Conservation (phyloP, 192 early-diverging fungal species). For the Radiomyces spectabilis region DNA sequence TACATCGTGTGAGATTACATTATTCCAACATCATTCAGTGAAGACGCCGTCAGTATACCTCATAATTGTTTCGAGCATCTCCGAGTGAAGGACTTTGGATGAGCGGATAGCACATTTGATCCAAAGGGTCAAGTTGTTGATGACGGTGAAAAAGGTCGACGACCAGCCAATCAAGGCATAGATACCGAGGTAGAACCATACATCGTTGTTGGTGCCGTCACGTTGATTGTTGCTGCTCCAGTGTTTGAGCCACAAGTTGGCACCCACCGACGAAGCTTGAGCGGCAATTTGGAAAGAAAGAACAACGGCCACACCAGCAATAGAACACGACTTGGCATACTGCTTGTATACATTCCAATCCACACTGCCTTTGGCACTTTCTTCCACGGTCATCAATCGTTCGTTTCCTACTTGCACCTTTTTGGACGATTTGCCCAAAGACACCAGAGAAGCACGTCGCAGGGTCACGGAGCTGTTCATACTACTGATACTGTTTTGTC, state of each 20-base stretch:
- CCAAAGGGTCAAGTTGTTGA: constrained; percentile 72
- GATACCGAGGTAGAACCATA: constrained; percentile 61
- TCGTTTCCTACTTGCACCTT: constrained; percentile 20
- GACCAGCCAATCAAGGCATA: constrained; percentile 77
- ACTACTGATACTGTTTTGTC: constrained; percentile 20
- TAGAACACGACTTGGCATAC: constrained; percentile 74
- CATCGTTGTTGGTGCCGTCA: constrained; percentile 24
- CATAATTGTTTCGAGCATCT: constrained; percentile 73
- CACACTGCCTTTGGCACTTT: constrained; percentile 77
- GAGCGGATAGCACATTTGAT: constrained; percentile 75
- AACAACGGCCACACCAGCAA: constrained; percentile 49
- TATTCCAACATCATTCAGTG: too few species aligned
- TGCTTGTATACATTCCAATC: constrained; percentile 70
- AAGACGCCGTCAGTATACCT: constrained; percentile 28
- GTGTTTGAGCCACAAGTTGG: constrained; percentile 67
- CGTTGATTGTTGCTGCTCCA: constrained; percentile 57
- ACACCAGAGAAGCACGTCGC: constrained; percentile 50
- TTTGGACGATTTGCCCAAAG: constrained; percentile 17
- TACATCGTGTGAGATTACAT: too few species aligned
- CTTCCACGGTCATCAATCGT: constrained; percentile 70
- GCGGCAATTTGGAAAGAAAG: constrained; percentile 47
- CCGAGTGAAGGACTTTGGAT: constrained; percentile 59
- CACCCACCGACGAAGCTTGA: constrained; percentile 47
- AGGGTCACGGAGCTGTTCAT: constrained; percentile 34
- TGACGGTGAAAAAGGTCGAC: constrained; percentile 54